phyloP scores from a whole-genome alignment of 768 basidiomycete genomes.

The Suillus ampliporus region DNA sequence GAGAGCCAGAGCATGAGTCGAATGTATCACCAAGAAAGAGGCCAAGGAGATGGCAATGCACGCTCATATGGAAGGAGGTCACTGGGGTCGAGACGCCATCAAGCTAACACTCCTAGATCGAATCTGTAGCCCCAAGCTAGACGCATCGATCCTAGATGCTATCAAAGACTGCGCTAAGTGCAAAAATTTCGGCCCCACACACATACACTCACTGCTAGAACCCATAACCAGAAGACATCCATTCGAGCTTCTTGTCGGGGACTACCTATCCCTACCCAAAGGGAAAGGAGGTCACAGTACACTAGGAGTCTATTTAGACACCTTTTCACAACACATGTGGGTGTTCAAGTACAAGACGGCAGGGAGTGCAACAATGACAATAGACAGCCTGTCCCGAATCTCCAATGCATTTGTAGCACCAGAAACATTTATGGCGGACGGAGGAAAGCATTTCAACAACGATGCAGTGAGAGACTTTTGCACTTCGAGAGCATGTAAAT shows the following conservation, averaged over 20 bases:
- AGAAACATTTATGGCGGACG: constrained; percentile 31
- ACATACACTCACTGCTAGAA: too few species aligned
- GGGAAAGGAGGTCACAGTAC: constrained; percentile 24
- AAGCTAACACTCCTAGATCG: constrained; percentile 41
- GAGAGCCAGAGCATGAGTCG: constrained; percentile 11
- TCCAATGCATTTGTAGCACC: constrained; percentile 14
- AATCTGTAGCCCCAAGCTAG: constrained; percentile 33
- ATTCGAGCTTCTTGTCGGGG: constrained; percentile 28
- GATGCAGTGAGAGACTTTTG: constrained; percentile 26
- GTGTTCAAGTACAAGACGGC: constrained; percentile 25
- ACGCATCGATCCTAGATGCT: constrained; percentile 20
- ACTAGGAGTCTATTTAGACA: constrained; percentile 17
- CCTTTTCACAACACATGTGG: too few species aligned
- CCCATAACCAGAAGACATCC: constrained; percentile 26
- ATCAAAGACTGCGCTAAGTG: too few species aligned
- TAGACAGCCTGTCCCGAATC: constrained; percentile 20
- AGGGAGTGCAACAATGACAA: constrained; percentile 23
- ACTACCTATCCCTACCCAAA: constrained; percentile 28
- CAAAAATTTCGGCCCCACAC: too few species aligned
- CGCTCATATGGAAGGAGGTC: constrained; percentile 24
- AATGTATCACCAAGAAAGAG: constrained; percentile 18
- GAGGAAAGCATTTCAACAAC: too few species aligned
- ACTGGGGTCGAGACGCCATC: constrained; percentile 42
- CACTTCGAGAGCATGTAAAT: constrained; percentile 21
- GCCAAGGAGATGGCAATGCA: constrained; percentile 1